Percentiles rank a stretch among this genome's conserved stretches.
These are phyloP conservation scores for Elsinoe ampelina DNA, from an alignment of 2,329 filamentous ascomycete species.

Conservation along the genomic window DNA sequence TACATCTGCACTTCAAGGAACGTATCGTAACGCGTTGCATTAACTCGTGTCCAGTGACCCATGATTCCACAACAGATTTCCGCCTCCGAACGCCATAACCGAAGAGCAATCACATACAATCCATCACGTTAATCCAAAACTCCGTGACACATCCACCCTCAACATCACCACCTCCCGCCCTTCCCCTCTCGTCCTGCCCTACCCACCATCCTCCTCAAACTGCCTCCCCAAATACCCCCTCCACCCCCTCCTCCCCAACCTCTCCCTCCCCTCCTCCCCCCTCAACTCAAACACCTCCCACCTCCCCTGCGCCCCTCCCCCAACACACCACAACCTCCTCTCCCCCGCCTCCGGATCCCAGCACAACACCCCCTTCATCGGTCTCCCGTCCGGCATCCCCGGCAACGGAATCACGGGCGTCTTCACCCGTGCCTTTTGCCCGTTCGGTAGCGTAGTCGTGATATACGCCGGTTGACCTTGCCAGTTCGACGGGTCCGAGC, in stretches of 20 bases:
- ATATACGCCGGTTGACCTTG: conserved; percentile 24
- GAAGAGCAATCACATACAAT: too few relatives aligned
- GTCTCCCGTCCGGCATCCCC: conserved; percentile 46
- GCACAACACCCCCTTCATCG: conserved; percentile 74
- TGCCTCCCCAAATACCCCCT: conserved; percentile 27
- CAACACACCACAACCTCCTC: conserved; percentile 24
- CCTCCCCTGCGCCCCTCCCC: conserved; percentile 26
- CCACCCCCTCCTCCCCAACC: conserved; percentile 24
- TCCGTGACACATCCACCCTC: not conserved
- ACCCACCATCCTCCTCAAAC: conserved; percentile 18
- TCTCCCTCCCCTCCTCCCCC: conserved; percentile 20
- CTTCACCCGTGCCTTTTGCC: conserved; percentile 24
- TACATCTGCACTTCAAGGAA: too few relatives aligned
- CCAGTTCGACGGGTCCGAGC: conserved; percentile 54
- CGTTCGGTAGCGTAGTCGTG: conserved; percentile 29
- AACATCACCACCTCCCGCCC: not conserved
- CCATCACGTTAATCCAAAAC: too few relatives aligned
- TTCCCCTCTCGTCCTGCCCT: not conserved
- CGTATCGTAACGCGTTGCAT: too few relatives aligned
- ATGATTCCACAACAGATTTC: too few relatives aligned
- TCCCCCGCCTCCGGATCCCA: conserved; percentile 44
- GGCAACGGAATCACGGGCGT: conserved; percentile 38
- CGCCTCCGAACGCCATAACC: too few relatives aligned
- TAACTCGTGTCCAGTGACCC: too few relatives aligned
- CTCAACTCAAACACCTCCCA: conserved; percentile 29